phyloP scores from a whole-genome alignment of 164 flowering plant species.

The Tetrastigma voinierianum region DNA sequence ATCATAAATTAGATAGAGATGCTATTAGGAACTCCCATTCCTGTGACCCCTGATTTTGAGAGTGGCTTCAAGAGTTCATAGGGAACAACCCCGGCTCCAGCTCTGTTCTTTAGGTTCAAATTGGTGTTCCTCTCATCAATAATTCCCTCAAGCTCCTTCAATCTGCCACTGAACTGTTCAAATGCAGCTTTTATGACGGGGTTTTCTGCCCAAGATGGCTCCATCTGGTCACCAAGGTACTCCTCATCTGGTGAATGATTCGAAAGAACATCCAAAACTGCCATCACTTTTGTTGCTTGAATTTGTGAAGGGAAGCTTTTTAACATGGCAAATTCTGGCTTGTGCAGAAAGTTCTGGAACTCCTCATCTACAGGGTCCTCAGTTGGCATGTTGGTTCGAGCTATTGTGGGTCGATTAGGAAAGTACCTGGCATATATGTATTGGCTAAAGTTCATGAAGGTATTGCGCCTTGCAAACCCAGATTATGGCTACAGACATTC shows the following conservation, averaged over 20 bases:
- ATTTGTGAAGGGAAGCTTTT: slow-evolving; percentile 3
- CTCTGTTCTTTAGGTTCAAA: too few species aligned
- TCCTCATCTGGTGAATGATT: slow-evolving; percentile 7
- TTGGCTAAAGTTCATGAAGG: slow-evolving; percentile 28
- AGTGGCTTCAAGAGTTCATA: too few species aligned
- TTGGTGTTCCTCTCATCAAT: too few species aligned
- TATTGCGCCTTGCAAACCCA: slow-evolving; percentile 27
- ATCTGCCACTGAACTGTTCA: too few species aligned
- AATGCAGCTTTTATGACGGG: too few species aligned
- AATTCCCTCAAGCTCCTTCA: too few species aligned
- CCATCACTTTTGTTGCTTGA: slow-evolving; percentile 9
- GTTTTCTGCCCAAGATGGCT: too few species aligned
- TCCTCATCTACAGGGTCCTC: slow-evolving; percentile 4
- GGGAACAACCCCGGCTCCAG: too few species aligned
- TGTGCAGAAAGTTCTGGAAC: background rate
- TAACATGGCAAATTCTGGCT: slow-evolving; percentile 7
- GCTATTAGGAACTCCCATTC: too few species aligned
- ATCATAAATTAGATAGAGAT: too few species aligned
- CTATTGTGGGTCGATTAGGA: slow-evolving; percentile 11
- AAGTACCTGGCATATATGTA: slow-evolving; percentile 16
- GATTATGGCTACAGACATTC: slow-evolving; percentile 26
- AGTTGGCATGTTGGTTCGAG: slow-evolving; percentile 4
- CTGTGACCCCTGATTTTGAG: too few species aligned
- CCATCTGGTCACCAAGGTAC: background rate
- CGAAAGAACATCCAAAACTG: slow-evolving; percentile 8